Percentiles rank a stretch among this genome's conserved stretches.
These are phyloP conservation scores for Nakazawaea populi DNA, from an alignment of 805 yeast genomes.

Conservation along the genomic window DNA sequence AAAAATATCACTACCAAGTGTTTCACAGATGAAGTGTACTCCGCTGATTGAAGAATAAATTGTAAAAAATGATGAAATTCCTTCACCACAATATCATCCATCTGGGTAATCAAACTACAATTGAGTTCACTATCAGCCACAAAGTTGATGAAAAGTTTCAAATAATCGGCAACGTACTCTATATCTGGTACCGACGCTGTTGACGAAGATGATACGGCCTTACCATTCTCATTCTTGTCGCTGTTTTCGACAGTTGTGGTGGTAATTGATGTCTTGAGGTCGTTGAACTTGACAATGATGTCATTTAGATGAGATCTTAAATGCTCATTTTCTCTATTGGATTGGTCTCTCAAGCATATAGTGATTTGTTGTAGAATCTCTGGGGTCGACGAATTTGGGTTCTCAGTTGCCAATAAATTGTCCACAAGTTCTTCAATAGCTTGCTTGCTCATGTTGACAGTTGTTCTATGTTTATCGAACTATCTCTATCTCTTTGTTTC, in stretches of 20 bases:
- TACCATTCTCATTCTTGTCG: neutral
- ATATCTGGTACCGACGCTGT: neutral
- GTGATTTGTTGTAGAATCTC: neutral
- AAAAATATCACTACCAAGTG: neutral
- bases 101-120: neutral
- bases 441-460: no score
- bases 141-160: neutral
- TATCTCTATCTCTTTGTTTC: neutral
- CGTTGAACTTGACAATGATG: neutral
- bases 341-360: neutral
- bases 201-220: neutral
- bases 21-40: neutral
- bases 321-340: neutral
- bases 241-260: no score
- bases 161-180: neutral
- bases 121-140: neutral
- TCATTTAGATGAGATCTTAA: neutral
- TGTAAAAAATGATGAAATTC: neutral
- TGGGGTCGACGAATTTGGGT: neutral
- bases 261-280: no score
- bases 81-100: neutral
- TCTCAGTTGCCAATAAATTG: no score
- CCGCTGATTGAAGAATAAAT: neutral
- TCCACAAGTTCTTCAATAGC: neutral
- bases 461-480: neutral